Percentiles rank a stretch among this genome's conserved stretches.
Evolutionary conservation across 768 basidiomycete genomes (phyloP).

Genomic region (Termitomyces heimii): DNA sequence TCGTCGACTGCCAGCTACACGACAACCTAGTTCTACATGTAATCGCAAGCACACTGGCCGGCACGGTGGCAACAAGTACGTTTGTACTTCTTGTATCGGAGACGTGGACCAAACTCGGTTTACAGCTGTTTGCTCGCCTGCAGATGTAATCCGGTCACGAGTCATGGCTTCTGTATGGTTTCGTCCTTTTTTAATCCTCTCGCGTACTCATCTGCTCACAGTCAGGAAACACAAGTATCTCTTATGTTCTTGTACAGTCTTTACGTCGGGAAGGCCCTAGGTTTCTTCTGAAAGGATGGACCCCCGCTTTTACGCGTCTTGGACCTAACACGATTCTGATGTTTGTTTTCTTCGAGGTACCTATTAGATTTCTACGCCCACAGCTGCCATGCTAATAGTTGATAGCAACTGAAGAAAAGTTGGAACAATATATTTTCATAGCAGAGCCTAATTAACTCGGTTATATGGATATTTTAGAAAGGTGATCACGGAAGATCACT

Average conservation of each 20-base stretch:
- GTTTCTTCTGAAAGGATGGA: conserved; percentile 88
- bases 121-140: conserved; percentile 72
- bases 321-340: conserved; percentile 81
- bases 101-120: conserved; percentile 3
- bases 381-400: not conserved
- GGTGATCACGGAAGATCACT: not conserved
- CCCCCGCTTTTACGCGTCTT: conserved; percentile 78
- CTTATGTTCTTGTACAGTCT: conserved; percentile 52
- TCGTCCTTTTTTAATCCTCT: not conserved
- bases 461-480: not conserved
- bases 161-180: conserved; percentile 66
- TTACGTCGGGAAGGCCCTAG: conserved; percentile 67
- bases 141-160: conserved; percentile 70
- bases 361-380: conserved; percentile 4
- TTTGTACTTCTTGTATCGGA: conserved; percentile 4
- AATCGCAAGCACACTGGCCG: conserved; percentile 61
- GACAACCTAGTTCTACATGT: conserved; percentile 68
- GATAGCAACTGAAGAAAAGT: conserved; percentile 64
- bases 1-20: conserved; percentile 53
- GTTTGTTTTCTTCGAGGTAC: conserved; percentile 81
- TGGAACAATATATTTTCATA: conserved; percentile 34
- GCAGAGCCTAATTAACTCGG: not conserved
- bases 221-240: conserved; percentile 43
- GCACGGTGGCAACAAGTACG: conserved; percentile 74
- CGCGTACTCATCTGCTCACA: conserved; percentile 18